These are phyloP conservation scores for Phytophthora kernoviae DNA, from an alignment of 352 stramenopile genomes.

Conservation along the genomic window DNA sequence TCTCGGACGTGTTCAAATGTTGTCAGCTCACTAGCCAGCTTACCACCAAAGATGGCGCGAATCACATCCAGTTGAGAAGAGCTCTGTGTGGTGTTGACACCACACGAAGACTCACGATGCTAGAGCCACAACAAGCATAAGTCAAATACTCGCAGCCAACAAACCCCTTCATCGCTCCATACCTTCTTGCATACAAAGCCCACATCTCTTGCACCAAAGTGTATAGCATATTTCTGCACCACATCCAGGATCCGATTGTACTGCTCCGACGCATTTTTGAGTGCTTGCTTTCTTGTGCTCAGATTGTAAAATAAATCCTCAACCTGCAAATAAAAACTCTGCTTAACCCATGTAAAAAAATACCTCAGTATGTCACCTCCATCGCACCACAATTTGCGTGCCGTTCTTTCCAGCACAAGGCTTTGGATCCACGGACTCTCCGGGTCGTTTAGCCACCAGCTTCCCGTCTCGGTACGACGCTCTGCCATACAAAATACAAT, in stretches of 20 bases:
- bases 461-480: constrained; percentile 93
- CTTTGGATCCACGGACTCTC: constrained; percentile 62
- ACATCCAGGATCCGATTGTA: constrained; percentile 94
- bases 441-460: constrained; percentile 72
- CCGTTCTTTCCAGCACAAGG: constrained; percentile 84
- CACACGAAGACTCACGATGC: constrained; percentile 78
- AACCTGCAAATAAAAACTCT: constrained; percentile 47
- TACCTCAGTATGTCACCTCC: not conserved
- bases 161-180: not conserved
- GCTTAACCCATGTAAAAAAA: too few species aligned
- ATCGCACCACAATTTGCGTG: constrained; percentile 73
- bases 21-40: constrained; percentile 66
- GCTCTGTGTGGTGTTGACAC: constrained; percentile 76
- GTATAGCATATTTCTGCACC: constrained; percentile 97
- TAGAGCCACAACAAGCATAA: constrained; percentile 16
- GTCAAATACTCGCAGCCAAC: not conserved
- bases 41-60: constrained; percentile 74
- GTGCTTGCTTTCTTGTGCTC: constrained; percentile 89
- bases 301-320: constrained; percentile 99
- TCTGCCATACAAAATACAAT: constrained; percentile 34
- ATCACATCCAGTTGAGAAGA: constrained; percentile 75
- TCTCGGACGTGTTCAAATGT: constrained; percentile 49
- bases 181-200: constrained; percentile 97
- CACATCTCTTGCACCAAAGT: constrained; percentile 88
- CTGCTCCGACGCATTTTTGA: constrained; percentile 94